A percentile compares a stretch with the other conserved stretches of the same genome.
Evolutionary conservation across 805 yeast genomes (phyloP).

Genomic region (Pachysolen tannophilus): DNA sequence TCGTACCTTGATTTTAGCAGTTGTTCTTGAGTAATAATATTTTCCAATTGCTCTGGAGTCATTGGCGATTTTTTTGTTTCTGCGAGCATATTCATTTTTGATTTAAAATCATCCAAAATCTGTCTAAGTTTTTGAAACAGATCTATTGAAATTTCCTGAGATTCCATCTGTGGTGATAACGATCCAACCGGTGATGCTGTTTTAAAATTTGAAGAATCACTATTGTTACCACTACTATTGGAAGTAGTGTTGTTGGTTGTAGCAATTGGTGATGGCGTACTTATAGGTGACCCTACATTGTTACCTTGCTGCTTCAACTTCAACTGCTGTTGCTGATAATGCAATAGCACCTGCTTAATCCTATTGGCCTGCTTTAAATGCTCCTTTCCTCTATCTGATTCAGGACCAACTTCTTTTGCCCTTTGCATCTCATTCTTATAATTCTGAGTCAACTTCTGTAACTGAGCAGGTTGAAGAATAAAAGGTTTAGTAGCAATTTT

Average conservation of each 20-base stretch:
- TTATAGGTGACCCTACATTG: slow-evolving; percentile 13
- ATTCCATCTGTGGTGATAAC: no score
- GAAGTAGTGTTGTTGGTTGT: slow-evolving; percentile 3
- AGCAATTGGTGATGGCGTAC: slow-evolving; percentile 12
- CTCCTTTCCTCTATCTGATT: slow-evolving; percentile 53
- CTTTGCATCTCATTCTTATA: slow-evolving; percentile 50
- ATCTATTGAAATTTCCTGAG: not conserved
- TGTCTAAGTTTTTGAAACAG: slow-evolving; percentile 34
- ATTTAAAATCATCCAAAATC: slow-evolving; percentile 39
- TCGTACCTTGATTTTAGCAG: slow-evolving; percentile 38
- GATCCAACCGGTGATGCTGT: no score
- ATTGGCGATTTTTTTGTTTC: slow-evolving; percentile 35
- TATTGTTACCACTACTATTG: slow-evolving; percentile 1
- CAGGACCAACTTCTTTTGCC: slow-evolving; percentile 55
- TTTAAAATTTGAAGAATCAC: slow-evolving; percentile 1
- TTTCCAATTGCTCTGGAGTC: slow-evolving; percentile 35
- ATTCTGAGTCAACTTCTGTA: slow-evolving; percentile 52
- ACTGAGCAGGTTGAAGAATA: slow-evolving; percentile 38
- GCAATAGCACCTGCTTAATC: slow-evolving; percentile 51
- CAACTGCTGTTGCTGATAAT: slow-evolving; percentile 41
- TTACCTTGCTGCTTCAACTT: slow-evolving; percentile 18
- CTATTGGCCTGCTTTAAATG: slow-evolving; percentile 56
- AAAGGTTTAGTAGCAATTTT: not conserved
- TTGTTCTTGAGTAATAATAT: slow-evolving; percentile 39
- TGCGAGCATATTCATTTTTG: slow-evolving; percentile 40